These are phyloP conservation scores for Vigna reflexopilosa DNA, from an alignment of 306 rosid genomes.

Conservation along the genomic window DNA sequence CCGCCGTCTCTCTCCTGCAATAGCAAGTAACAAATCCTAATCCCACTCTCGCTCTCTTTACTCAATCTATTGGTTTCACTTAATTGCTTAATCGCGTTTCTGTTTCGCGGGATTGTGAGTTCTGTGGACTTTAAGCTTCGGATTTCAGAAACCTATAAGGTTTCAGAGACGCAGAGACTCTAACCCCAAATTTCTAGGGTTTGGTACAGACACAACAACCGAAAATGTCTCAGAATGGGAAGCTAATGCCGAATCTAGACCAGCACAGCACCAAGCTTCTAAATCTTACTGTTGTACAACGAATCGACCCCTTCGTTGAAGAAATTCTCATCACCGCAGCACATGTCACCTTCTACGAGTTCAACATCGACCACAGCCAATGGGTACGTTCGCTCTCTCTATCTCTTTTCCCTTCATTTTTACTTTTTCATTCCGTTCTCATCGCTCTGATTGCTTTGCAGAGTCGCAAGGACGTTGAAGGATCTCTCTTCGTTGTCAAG, in stretches of 20 bases:
- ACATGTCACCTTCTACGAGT: slow-evolving; percentile 69
- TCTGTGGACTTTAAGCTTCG: no score
- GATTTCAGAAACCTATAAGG: neutral
- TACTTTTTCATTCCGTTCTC: neutral
- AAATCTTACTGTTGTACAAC: slow-evolving; percentile 67
- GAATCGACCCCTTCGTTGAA: slow-evolving; percentile 67
- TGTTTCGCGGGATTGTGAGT: no score
- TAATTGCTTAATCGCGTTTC: no score
- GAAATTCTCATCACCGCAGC: slow-evolving; percentile 71
- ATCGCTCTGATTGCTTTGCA: slow-evolving; percentile 40
- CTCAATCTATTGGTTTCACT: no score
- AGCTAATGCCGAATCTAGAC: slow-evolving; percentile 67
- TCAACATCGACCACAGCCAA: slow-evolving; percentile 64
- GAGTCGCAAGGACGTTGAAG: slow-evolving; percentile 71
- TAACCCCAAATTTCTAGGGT: slow-evolving; percentile 49
- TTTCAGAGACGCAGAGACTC: slow-evolving; percentile 11
- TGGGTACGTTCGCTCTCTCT: slow-evolving; percentile 49
- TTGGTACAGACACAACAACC: neutral
- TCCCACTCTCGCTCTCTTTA: no score
- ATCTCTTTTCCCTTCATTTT: neutral
- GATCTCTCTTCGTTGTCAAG: slow-evolving; percentile 70
- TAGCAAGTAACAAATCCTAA: no score
- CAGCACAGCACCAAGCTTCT: slow-evolving; percentile 68
- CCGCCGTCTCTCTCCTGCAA: no score
- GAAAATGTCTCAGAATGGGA: slow-evolving; percentile 63